Percentiles rank a stretch among this genome's conserved stretches.
Conservation (phyloP, 2,329 filamentous ascomycete species). For the Tothia fuscella region DNA sequence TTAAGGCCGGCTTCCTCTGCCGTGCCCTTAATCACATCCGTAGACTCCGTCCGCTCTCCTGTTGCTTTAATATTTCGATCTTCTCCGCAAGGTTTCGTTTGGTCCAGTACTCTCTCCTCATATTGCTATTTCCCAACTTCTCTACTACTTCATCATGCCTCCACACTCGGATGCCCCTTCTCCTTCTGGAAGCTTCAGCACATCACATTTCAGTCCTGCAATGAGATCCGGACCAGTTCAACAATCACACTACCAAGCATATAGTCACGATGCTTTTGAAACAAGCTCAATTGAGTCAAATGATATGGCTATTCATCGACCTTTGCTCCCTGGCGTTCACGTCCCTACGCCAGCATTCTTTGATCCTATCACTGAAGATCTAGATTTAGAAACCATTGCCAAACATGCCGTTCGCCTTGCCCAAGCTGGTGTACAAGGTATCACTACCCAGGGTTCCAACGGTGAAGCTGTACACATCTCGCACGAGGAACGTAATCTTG, state of each 20-base stretch:
- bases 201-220: conserved; percentile 6
- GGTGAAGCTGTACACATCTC: conserved; percentile 72
- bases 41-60: not conserved
- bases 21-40: too few relatives aligned
- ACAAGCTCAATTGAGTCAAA: conserved; percentile 25
- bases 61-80: too few relatives aligned
- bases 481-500: conserved; percentile 54
- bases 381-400: conserved; percentile 28
- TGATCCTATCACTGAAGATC: conserved; percentile 27
- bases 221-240: conserved; percentile 19
- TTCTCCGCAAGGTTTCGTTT: too few relatives aligned
- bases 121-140: too few relatives aligned
- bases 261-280: conserved; percentile 23
- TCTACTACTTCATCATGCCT: conserved; percentile 10
- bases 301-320: conserved; percentile 23
- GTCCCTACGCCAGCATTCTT: conserved; percentile 35
- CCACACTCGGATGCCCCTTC: conserved; percentile 13
- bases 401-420: conserved; percentile 55
- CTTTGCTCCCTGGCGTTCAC: conserved; percentile 30
- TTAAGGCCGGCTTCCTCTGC: too few relatives aligned
- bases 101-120: too few relatives aligned
- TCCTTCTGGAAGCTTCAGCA: conserved; percentile 10
- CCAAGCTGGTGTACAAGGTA: conserved; percentile 55
- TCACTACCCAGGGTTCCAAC: conserved; percentile 71
- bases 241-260: conserved; percentile 20